A percentile compares a stretch with the other conserved stretches of the same genome.
Evolutionary conservation across 345 rosid species (phyloP).

Genomic region (Hibiscus syriacus): DNA sequence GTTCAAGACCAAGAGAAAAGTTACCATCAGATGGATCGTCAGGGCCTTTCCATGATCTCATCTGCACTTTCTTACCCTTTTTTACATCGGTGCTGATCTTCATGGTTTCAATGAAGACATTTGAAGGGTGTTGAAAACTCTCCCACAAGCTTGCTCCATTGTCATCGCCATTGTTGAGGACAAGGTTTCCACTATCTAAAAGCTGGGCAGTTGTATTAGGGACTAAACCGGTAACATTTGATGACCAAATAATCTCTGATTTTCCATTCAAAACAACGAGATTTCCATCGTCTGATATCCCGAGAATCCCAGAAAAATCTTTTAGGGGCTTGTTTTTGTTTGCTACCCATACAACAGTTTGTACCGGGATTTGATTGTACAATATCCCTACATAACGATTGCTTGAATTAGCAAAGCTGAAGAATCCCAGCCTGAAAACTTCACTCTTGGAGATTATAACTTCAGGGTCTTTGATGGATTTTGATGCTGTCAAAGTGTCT

Average conservation of each 20-base stretch:
- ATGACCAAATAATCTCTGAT: constrained; percentile 11
- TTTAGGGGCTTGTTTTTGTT: not conserved
- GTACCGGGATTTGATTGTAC: not conserved
- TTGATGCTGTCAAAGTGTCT: constrained; percentile 26
- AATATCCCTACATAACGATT: constrained; percentile 1
- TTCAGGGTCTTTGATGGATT: constrained; percentile 30
- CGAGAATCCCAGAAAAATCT: not conserved
- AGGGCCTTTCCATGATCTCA: constrained; percentile 42
- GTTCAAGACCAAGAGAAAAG: constrained; percentile 29
- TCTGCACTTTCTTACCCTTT: constrained; percentile 17
- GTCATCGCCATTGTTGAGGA: constrained; percentile 19
- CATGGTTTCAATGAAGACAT: constrained; percentile 11
- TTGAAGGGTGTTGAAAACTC: constrained; percentile 42
- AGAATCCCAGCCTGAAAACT: constrained; percentile 45
- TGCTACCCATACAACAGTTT: not conserved
- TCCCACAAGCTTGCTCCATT: constrained; percentile 36
- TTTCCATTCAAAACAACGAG: not conserved
- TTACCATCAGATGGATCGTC: constrained; percentile 52
- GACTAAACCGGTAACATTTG: not conserved
- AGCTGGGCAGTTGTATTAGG: constrained; percentile 24
- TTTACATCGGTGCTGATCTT: constrained; percentile 12
- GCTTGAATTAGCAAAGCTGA: constrained; percentile 4
- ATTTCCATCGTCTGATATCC: not conserved
- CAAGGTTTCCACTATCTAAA: constrained; percentile 44
- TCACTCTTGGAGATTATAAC: constrained; percentile 22